Percentiles rank a stretch among this genome's conserved stretches.
phyloP scores from a whole-genome alignment of 2,329 filamentous ascomycete species.

The Biscogniauxia marginata region DNA sequence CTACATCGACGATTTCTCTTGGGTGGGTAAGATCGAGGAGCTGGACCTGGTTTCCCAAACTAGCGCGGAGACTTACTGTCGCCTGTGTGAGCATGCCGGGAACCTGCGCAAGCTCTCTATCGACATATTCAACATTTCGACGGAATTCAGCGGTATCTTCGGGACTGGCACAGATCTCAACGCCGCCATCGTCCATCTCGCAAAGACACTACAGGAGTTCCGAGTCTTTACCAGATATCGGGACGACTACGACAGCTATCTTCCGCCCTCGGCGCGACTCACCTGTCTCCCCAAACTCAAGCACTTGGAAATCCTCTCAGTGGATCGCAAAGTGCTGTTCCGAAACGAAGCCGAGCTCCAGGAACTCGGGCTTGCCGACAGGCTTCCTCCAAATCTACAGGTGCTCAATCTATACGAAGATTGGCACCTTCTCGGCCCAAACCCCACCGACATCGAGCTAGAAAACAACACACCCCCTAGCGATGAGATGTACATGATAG shows the following conservation, averaged over 20 bases:
- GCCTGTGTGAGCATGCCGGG: neutral
- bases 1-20: neutral
- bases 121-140: neutral
- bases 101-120: neutral
- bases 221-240: too few species aligned
- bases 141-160: neutral
- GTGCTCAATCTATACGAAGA: neutral
- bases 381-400: neutral
- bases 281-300: too few species aligned
- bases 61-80: neutral
- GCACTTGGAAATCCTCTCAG: neutral
- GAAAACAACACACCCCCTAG: too few species aligned
- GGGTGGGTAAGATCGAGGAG: constrained; percentile 1
- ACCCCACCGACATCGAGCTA: too few species aligned
- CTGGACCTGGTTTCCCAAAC: constrained; percentile 4
- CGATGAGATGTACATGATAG: neutral
- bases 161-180: neutral
- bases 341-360: neutral
- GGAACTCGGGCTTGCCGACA: neutral
- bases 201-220: too few species aligned
- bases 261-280: too few species aligned
- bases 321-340: neutral
- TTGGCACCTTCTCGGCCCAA: neutral
- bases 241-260: too few species aligned
- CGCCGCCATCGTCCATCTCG: too few species aligned